These are phyloP conservation scores for Tolypocladium tundrense DNA, from an alignment of 2,329 filamentous ascomycete genomes.

Conservation along the genomic window DNA sequence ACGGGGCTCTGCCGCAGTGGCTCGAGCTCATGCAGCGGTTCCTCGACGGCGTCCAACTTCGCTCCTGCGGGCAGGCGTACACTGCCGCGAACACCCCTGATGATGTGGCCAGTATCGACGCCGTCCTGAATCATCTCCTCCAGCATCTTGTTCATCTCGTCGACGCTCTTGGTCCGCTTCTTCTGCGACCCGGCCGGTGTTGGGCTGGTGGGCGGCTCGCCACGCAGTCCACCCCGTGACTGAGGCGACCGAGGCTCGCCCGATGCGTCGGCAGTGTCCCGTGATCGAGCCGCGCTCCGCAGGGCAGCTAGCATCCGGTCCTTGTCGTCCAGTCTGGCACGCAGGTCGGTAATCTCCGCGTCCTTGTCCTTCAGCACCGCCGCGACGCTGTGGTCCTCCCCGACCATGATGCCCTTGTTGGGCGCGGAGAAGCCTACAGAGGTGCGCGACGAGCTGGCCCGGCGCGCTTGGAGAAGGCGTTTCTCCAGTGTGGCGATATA, in stretches of 20 bases:
- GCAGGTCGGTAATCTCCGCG: constrained; percentile 82
- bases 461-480: constrained; percentile 76
- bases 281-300: constrained; percentile 72
- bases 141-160: constrained; percentile 87
- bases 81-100: constrained; percentile 57
- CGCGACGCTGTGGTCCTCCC: constrained; percentile 68
- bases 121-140: constrained; percentile 95
- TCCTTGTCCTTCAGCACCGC: constrained; percentile 78
- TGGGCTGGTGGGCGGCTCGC: constrained; percentile 12
- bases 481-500: constrained; percentile 94
- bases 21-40: constrained; percentile 25
- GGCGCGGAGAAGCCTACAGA: constrained; percentile 59
- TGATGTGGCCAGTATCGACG: constrained; percentile 64
- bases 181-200: constrained; percentile 21
- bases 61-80: constrained; percentile 45
- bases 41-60: constrained; percentile 25
- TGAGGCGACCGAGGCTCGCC: constrained; percentile 21
- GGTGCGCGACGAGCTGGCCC: constrained; percentile 80
- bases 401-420: constrained; percentile 56
- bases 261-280: constrained; percentile 62
- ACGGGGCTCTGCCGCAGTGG: constrained; percentile 28
- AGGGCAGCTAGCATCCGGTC: constrained; percentile 86
- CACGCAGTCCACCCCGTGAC: constrained; percentile 7
- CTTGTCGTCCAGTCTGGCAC: constrained; percentile 83
- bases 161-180: constrained; percentile 58